These are phyloP conservation scores for Saccharomyces hybrid DNA, from an alignment of 1,139 yeast species.

Conservation along the genomic window DNA sequence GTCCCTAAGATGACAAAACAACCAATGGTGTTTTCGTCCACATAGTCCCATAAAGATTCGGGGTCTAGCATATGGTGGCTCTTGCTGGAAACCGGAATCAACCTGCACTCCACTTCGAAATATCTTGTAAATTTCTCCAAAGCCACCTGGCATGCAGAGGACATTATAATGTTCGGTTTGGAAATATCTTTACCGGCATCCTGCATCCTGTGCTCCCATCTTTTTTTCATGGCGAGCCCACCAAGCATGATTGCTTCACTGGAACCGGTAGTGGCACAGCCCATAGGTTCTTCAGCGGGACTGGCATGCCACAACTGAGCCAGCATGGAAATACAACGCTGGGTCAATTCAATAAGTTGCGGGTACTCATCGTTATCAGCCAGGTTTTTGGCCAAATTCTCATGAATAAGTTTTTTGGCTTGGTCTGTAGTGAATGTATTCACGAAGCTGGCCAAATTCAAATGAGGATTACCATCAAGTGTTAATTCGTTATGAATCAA, in stretches of 20 bases:
- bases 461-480: constrained; percentile 76
- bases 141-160: constrained; percentile 90
- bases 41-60: constrained; percentile 47
- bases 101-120: constrained; percentile 81
- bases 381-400: constrained; percentile 75
- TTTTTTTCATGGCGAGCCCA: constrained; percentile 84
- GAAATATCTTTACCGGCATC: constrained; percentile 51
- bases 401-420: constrained; percentile 47
- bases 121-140: constrained; percentile 89
- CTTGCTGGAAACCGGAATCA: constrained; percentile 55
- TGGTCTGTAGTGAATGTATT: constrained; percentile 58
- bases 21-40: constrained; percentile 92
- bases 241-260: constrained; percentile 92
- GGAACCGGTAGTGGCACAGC: constrained; percentile 91
- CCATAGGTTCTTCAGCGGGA: constrained; percentile 45
- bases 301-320: constrained; percentile 74
- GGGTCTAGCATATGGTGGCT: constrained; percentile 62
- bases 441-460: constrained; percentile 85
- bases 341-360: constrained; percentile 68
- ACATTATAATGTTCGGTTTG: constrained; percentile 85
- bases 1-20: constrained; percentile 83
- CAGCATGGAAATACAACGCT: constrained; percentile 73
- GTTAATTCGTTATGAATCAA: constrained; percentile 66
- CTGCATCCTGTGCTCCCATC: constrained; percentile 67
- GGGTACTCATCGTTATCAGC: constrained; percentile 96